Evolutionary conservation across 2,329 filamentous ascomycete species (phyloP).

Genomic region (Aspergillus tubingensis): DNA sequence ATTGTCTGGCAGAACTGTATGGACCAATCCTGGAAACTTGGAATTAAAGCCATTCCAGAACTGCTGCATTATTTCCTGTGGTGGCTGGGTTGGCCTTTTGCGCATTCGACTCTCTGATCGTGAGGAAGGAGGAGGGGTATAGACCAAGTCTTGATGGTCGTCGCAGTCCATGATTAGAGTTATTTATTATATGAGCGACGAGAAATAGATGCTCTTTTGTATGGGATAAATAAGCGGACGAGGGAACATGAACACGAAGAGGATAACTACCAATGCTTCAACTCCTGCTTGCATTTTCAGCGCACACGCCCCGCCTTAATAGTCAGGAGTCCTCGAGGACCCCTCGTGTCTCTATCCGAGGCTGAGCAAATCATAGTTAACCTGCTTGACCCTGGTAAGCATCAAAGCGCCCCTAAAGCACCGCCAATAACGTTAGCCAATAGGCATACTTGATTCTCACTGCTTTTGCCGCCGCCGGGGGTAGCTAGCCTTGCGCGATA

Average conservation of each 20-base stretch:
- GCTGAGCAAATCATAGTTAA: constrained; percentile 7
- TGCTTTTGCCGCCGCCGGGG: not conserved
- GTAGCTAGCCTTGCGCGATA: not conserved
- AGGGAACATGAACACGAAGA: not conserved
- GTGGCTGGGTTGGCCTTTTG: constrained; percentile 53
- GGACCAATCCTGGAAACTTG: constrained; percentile 71
- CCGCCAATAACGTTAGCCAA: not conserved
- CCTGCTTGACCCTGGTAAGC: not conserved
- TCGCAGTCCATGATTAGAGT: constrained; percentile 33
- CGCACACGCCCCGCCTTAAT: not conserved
- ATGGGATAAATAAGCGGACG: too few relatives aligned
- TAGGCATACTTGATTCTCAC: not conserved
- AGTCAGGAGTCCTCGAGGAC: not conserved
- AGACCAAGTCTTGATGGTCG: constrained; percentile 28
- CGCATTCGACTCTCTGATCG: constrained; percentile 36
- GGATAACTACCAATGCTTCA: not conserved
- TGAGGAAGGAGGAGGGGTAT: constrained; percentile 30
- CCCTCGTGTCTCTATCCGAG: constrained; percentile 8
- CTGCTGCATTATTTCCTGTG: constrained; percentile 68
- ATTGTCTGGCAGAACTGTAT: constrained; percentile 69
- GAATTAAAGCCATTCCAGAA: constrained; percentile 74
- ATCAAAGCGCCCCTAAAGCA: not conserved
- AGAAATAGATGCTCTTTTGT: not conserved
- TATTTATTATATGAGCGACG: too few relatives aligned
- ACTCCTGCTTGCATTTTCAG: not conserved